These are phyloP conservation scores for Knufia fluminis DNA, from an alignment of 2,329 filamentous ascomycete species.

Conservation along the genomic window DNA sequence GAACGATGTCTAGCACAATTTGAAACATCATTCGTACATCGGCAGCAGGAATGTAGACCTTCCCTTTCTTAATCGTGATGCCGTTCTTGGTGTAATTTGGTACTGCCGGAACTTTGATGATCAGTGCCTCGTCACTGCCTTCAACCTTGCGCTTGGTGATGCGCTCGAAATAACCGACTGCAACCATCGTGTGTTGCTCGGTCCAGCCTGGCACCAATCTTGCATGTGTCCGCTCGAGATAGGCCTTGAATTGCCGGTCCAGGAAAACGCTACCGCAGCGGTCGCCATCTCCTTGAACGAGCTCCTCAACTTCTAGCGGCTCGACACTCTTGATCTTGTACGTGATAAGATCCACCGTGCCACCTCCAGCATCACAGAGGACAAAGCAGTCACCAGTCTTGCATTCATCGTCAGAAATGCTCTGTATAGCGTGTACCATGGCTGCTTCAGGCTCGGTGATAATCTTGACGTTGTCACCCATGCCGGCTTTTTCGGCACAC, in stretches of 20 bases:
- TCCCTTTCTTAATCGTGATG: conserved; percentile 18
- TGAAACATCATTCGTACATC: conserved; percentile 22
- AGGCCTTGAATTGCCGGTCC: conserved; percentile 24
- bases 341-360: conserved; percentile 29
- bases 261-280: conserved; percentile 26
- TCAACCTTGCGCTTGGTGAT: conserved; percentile 22
- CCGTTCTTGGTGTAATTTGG: conserved; percentile 15
- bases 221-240: conserved; percentile 17
- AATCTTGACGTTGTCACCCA: conserved; percentile 18
- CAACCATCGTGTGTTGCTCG: conserved; percentile 23
- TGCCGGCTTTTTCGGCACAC: conserved; percentile 20
- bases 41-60: conserved; percentile 16
- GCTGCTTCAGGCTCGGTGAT: conserved; percentile 28
- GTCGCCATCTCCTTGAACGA: conserved; percentile 21
- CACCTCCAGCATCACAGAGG: conserved; percentile 32
- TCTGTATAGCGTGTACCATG: conserved; percentile 26
- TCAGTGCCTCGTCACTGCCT: conserved; percentile 17
- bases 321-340: conserved; percentile 23
- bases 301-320: conserved; percentile 23
- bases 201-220: conserved; percentile 18
- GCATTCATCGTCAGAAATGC: conserved; percentile 14
- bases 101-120: conserved; percentile 24
- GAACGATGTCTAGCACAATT: conserved; percentile 16
- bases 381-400: conserved; percentile 25
- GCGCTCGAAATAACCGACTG: conserved; percentile 24